Evolutionary conservation across 352 stramenopile genomes (phyloP), one percentile per base, ranked within the genome.

Genomic region (Pythium aquatile): DNA sequence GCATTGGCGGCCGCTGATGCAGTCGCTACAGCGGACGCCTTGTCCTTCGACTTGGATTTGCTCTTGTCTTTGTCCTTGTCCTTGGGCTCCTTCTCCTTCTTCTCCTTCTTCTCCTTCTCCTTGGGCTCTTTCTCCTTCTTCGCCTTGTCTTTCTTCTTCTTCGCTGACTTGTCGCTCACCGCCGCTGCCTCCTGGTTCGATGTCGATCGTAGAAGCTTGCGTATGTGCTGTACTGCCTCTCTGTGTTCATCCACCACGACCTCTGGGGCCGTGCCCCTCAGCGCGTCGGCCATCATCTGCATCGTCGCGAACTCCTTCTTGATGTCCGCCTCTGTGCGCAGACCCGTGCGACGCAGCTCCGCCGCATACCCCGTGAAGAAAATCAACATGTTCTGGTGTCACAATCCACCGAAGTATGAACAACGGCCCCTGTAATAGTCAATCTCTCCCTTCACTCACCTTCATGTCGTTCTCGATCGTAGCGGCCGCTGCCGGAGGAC

Each of bases 341-440:
- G 76, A 2, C 86, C 86, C 16, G 84, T 87, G 24, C 78, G 86
- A 28, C 85, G 83, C 44, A 94, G 71, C 7, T 92, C 86, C 0
- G 48, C 61, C 13, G 74, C 78, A 55, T 88, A 92, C 52, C 86
- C 85, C 57, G 63, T 82, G 66, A 94, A 94, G 54, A 91, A 94
- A 14, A 59, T 57, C 10, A 85, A 70, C 59, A 93, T 74, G 52
- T 83, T 83, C 79, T 92, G 39, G 4, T 8, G 17, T n/a, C 9
- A 29, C 1, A 40, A 20, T 28, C 14, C n/a, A 60, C 17, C 42
- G 4, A 20, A 26, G 28, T 33, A 10, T n/a, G 24, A 58, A 24
- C 20, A 24, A 24, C 20, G 20, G 20, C 20, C 20, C 20, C 20
- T 24, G 20, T 24, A 24, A 24, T 24, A 24, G 20, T 24, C 20